Evolutionary conservation across 257 asterid species (phyloP).

Genomic region (Solanum dulcamara): DNA sequence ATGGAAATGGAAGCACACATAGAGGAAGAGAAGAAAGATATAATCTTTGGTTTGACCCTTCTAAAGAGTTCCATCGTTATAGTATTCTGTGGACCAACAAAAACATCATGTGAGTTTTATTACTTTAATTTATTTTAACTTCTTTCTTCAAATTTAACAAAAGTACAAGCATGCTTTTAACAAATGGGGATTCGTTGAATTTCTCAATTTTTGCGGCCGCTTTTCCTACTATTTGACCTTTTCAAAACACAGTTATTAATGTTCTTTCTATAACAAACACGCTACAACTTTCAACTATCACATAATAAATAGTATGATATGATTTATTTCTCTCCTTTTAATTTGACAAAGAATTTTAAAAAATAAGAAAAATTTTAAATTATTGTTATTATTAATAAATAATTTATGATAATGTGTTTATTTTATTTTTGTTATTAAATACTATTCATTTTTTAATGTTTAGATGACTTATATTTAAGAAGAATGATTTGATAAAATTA

Average conservation of each 20-base stretch:
- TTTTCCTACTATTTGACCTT: conserved; percentile 28
- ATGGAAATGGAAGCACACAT: conserved; percentile 85
- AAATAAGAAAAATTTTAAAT: no score
- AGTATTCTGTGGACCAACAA: conserved; percentile 78
- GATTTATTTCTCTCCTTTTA: no score
- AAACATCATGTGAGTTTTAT: conserved; percentile 52
- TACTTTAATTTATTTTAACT: neutral
- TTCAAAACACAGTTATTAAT: conserved; percentile 2
- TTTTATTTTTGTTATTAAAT: no score
- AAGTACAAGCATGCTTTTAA: neutral
- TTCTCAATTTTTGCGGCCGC: conserved; percentile 23
- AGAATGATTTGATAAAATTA: no score
- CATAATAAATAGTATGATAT: neutral
- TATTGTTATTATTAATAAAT: no score
- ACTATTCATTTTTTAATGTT: no score
- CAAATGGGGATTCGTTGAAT: conserved; percentile 7
- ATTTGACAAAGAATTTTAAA: no score
- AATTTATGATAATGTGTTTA: no score
- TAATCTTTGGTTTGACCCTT: conserved; percentile 76
- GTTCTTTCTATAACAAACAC: neutral
- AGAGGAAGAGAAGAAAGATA: conserved; percentile 96
- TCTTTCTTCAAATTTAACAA: neutral
- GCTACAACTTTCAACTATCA: conserved; percentile 13
- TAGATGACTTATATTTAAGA: no score
- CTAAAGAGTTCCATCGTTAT: conserved; percentile 61